Evolutionary conservation across 345 rosid species (phyloP), one percentile per base, ranked within the genome.

Genomic region (Lepidium aucheri): DNA sequence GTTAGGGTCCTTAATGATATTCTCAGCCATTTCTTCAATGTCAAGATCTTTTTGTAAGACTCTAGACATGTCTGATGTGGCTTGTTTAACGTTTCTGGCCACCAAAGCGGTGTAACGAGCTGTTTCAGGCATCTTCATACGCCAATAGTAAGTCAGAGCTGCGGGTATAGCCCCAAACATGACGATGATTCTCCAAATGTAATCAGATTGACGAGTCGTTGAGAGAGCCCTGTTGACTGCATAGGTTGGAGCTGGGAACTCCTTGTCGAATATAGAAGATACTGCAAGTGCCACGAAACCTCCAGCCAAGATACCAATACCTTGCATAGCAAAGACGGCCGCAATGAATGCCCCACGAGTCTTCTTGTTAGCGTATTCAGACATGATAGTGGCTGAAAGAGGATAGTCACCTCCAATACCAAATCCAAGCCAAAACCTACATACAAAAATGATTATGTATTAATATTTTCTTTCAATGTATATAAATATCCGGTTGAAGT

Each of bases 321-420:
- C 85, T 67, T 83, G 87, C 87, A 83, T 83, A 1, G 85, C 87
- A 44, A 81, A 83, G 13, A 83, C 83, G 9, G 82, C 83, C 4
- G 83, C 82, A 7, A 81, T 75, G 62, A 83, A 81, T 0, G 80
- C 87, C 3, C 87, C 87, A 0, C 85, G 80, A 26, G 83, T 83
- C 80, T 77, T 83, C 76, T 83, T 83, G 72, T 77, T 83, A 4
- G 88, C 88, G 16, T 81, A 81, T 39, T 83, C 87, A 2, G 87
- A 83, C 87, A 83, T 83, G 57, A 83, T 83, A 0, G 87, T 81
- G 11, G 87, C 85, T 1, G 87, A 83, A 13, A 83, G 80, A 7
- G 87, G 85, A 35, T 83, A 83, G 54, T 81, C 87, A n/a, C 87
- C 87, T 5, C 87, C 87, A 24, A 83, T 79, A 45, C 87, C 87